Conservation (phyloP, 768 basidiomycete genomes). For the Amanita pseudoporphyria region DNA sequence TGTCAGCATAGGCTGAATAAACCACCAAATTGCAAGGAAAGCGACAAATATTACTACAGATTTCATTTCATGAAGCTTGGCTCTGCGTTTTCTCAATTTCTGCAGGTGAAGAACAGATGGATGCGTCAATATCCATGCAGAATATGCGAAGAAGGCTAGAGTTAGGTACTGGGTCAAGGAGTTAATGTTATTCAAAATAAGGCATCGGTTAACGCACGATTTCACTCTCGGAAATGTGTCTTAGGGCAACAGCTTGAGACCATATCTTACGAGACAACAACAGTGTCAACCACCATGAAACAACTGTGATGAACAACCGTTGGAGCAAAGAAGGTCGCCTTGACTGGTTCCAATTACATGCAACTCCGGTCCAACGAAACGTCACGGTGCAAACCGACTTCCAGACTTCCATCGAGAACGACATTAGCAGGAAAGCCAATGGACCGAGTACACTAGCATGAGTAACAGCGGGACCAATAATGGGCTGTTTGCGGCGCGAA, state of each 20-base stretch:
- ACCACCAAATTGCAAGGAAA: conserved; percentile 27
- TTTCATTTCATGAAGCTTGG: neutral
- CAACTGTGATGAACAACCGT: conserved; percentile 16
- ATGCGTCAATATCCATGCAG: conserved; percentile 19
- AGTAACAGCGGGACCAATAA: conserved; percentile 49
- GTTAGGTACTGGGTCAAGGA: conserved; percentile 18
- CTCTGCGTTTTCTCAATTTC: conserved; percentile 6
- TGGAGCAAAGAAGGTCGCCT: conserved; percentile 11
- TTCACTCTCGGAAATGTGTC: conserved; percentile 26
- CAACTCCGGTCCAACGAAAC: neutral
- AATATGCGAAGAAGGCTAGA: conserved; percentile 22
- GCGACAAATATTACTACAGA: conserved; percentile 16
- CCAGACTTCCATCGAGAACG: conserved; percentile 26
- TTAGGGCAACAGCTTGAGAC: conserved; percentile 18
- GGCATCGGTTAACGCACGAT: conserved; percentile 22
- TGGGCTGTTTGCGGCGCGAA: conserved; percentile 39
- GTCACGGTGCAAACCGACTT: conserved; percentile 12
- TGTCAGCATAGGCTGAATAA: conserved; percentile 26
- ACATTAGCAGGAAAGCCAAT: conserved; percentile 39
- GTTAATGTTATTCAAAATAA: neutral
- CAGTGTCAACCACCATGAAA: conserved; percentile 18
- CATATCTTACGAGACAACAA: conserved; percentile 22
- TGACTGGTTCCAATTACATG: conserved; percentile 1
- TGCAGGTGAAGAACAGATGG: conserved; percentile 8
- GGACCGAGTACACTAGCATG: conserved; percentile 52